Base-by-base conservation (phyloP, 225 moss, liverwort and hornwort species). In the Anthoceros angustus region DNA sequence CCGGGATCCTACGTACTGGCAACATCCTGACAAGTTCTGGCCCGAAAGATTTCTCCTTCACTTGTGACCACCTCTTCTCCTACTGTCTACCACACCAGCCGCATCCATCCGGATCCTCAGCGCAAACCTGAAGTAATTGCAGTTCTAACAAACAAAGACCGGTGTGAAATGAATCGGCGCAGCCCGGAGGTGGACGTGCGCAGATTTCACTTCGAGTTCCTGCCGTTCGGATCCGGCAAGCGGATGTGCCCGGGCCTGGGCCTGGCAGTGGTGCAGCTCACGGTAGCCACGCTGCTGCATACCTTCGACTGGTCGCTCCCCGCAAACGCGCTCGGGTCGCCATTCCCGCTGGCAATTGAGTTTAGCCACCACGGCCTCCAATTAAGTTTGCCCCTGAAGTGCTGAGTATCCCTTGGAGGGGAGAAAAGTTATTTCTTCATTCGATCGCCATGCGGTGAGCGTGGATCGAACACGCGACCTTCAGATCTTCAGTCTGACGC, bases 211-310 rank as follows among this genome's bases (percentile, higher is more conserved):
- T 76, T 72, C 65, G 63, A 68, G 46, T 42, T 68, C 0, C 43
- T 76, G 61, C 72, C 76, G 16, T 76, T 76, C 8, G 77, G 77
- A 55, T 66, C 73, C 0, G 77, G 77, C 16, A 62, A 70, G 12
- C 69, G 77, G 0, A 42, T 46, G 24, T 77, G 77, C 55, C 72
- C 77, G 0, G 77, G 73, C 2, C 42, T 73, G 9, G 77, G 68
- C 0, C 20, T 73, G 45, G 26, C 14, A 0, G 20, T 73, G 66
- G 62, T 77, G 63, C 39, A 70, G 20, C 12, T 55, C 69, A 64
- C 69, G 2, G 23, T 77, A 39, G 77, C 77, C 7, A 42, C 62
- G 66, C 43, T 72, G 62, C 46, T 77, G 2, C 77, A 77, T 18
- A 49, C 60, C 40, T 77, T 61, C 71, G 15, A 68, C 12, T 72